These are phyloP conservation scores for Cichorium intybus DNA, from an alignment of 140 eudicot species.

Conservation along the genomic window DNA sequence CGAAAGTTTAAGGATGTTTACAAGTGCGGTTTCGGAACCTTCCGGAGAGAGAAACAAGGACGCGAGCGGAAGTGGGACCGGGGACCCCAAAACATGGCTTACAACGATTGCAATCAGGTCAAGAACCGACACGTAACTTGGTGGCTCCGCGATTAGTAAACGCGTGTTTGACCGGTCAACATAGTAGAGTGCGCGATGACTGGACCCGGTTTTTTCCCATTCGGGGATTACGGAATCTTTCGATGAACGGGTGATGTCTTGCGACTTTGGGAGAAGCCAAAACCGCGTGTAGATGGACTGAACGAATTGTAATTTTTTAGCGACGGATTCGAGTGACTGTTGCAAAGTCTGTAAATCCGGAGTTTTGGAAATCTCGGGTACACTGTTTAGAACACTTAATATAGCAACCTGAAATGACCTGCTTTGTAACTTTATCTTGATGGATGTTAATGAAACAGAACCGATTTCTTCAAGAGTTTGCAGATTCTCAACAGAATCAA, in stretches of 20 bases:
- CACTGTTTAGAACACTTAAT: slow-evolving; percentile 49
- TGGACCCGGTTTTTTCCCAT: slow-evolving; percentile 54
- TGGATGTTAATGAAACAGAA: slow-evolving; percentile 48
- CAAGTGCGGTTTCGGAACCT: slow-evolving; percentile 57
- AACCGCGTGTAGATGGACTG: slow-evolving; percentile 68
- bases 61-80: slow-evolving; percentile 64
- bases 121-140: slow-evolving; percentile 62
- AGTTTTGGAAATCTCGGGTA: slow-evolving; percentile 33
- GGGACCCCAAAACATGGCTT: slow-evolving; percentile 81
- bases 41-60: slow-evolving; percentile 78
- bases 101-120: slow-evolving; percentile 69
- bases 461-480: slow-evolving; percentile 55
- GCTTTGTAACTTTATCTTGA: slow-evolving; percentile 56
- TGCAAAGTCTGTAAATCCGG: slow-evolving; percentile 43
- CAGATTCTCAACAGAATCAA: slow-evolving; percentile 47
- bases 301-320: slow-evolving; percentile 72
- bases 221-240: slow-evolving; percentile 67
- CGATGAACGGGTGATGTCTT: slow-evolving; percentile 67
- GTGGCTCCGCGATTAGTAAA: slow-evolving; percentile 80
- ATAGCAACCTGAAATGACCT: slow-evolving; percentile 80
- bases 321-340: slow-evolving; percentile 47
- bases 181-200: slow-evolving; percentile 72
- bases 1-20: slow-evolving; percentile 64
- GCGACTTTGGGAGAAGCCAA: slow-evolving; percentile 63
- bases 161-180: slow-evolving; percentile 49